Percentiles rank a stretch among this genome's conserved stretches.
phyloP scores from a whole-genome alignment of 1,139 yeast genomes.

The Kurtzmaniella natalensis region DNA sequence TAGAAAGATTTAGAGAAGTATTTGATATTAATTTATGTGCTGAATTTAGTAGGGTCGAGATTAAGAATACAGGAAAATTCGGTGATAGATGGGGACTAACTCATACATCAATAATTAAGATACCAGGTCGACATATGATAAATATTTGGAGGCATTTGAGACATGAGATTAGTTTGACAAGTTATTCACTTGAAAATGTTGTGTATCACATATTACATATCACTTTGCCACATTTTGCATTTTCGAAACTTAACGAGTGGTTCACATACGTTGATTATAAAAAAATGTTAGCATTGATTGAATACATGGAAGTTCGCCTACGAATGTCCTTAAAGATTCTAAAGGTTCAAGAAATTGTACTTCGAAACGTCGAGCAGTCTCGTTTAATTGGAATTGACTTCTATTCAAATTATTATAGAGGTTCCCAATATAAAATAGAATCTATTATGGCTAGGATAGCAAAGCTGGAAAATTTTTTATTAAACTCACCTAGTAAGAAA shows the following conservation, averaged over 20 bases:
- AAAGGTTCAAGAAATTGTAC: slow-evolving; percentile 59
- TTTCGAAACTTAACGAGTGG: slow-evolving; percentile 50
- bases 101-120: slow-evolving; percentile 63
- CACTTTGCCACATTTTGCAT: slow-evolving; percentile 60
- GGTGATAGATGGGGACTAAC: slow-evolving; percentile 81
- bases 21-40: slow-evolving; percentile 51
- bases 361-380: slow-evolving; percentile 78
- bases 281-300: slow-evolving; percentile 10
- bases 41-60: slow-evolving; percentile 40
- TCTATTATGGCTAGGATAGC: slow-evolving; percentile 72
- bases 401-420: slow-evolving; percentile 80
- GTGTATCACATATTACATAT: slow-evolving; percentile 63
- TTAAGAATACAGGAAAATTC: slow-evolving; percentile 46
- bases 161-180: slow-evolving; percentile 56
- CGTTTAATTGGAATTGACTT: slow-evolving; percentile 87
- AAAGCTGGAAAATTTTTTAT: slow-evolving; percentile 66
- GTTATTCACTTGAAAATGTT: slow-evolving; percentile 76
- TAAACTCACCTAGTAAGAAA: slow-evolving; percentile 74
- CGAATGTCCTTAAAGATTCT: slow-evolving; percentile 38
- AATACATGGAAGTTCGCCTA: background rate
- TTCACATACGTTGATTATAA: slow-evolving; percentile 31
- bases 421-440: slow-evolving; percentile 92
- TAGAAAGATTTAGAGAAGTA: slow-evolving; percentile 53
- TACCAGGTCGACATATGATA: slow-evolving; percentile 77
- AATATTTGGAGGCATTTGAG: slow-evolving; percentile 81